A percentile compares a stretch with the other conserved stretches of the same genome.
These are phyloP conservation scores for Calophaca sinica DNA, from an alignment of 306 rosid species.

Conservation along the genomic window DNA sequence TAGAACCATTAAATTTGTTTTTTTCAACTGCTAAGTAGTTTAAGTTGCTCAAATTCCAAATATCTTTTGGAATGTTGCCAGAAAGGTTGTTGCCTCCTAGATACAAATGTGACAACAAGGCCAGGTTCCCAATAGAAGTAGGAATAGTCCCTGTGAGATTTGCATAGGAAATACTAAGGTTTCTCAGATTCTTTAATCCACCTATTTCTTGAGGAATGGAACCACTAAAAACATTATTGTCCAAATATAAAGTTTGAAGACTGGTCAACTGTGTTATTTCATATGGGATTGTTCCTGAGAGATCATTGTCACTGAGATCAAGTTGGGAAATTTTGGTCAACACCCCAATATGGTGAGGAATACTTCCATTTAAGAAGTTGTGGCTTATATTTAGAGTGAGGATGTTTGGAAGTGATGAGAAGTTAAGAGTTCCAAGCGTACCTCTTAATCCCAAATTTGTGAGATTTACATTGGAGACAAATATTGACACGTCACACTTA, in stretches of 20 bases:
- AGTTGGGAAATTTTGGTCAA: slow-evolving; percentile 9
- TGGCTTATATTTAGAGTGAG: neutral
- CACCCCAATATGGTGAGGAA: slow-evolving; percentile 10
- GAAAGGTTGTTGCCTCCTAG: neutral
- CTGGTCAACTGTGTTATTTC: neutral
- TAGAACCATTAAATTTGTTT: neutral
- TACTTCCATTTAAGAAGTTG: slow-evolving; percentile 29
- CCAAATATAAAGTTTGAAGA: neutral
- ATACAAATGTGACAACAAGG: neutral
- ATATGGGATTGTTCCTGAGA: neutral
- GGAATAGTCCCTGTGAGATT: slow-evolving; percentile 27
- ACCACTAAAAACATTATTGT: neutral
- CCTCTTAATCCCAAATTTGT: slow-evolving; percentile 13
- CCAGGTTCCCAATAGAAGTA: neutral
- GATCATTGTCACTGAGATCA: neutral
- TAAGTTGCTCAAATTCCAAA: slow-evolving; percentile 18
- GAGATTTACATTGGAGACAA: neutral
- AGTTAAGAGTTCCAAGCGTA: slow-evolving; percentile 38
- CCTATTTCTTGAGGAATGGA: slow-evolving; percentile 37
- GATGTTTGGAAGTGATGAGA: slow-evolving; percentile 33
- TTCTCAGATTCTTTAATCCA: neutral
- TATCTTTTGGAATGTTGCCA: slow-evolving; percentile 1
- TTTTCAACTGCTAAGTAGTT: neutral
- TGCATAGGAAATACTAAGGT: neutral
- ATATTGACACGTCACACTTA: too few relatives aligned